Percentiles rank a stretch among this genome's conserved stretches.
Conservation (phyloP, 1,139 yeast species). For the Saccharomyces hybrid region DNA sequence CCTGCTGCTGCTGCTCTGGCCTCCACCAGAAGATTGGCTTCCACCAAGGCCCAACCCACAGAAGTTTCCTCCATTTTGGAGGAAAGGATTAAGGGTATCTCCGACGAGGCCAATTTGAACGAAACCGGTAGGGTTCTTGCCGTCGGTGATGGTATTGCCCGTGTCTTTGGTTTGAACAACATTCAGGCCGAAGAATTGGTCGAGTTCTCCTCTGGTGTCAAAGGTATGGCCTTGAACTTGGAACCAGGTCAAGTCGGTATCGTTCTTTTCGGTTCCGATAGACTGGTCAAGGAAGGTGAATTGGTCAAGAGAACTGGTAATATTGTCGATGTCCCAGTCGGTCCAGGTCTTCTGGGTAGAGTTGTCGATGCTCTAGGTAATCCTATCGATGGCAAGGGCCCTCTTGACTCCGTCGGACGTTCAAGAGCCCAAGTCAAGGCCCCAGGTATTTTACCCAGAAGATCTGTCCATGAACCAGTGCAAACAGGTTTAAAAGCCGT, state of each 20-base stretch:
- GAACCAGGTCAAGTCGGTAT: constrained; percentile 99
- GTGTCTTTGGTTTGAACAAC: constrained; percentile 99
- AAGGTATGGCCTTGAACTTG: constrained; percentile 99
- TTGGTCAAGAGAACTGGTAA: constrained; percentile 99
- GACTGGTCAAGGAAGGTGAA: constrained; percentile 98
- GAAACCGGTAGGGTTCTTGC: constrained; percentile 99
- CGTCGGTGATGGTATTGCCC: constrained; percentile 99
- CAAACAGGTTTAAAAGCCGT: constrained; percentile 99
- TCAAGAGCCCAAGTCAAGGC: constrained; percentile 99
- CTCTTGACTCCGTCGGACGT: constrained; percentile 76
- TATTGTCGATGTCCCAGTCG: constrained; percentile 99
- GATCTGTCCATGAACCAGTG: constrained; percentile 97
- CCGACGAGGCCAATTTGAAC: constrained; percentile 94
- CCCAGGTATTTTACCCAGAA: constrained; percentile 99
- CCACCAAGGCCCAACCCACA: constrained; percentile 98
- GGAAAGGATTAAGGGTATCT: constrained; percentile 98
- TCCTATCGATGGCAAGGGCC: constrained; percentile 99
- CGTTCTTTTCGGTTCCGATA: constrained; percentile 98
- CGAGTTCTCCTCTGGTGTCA: constrained; percentile 98
- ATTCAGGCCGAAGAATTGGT: constrained; percentile 99
- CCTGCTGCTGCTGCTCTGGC: constrained; percentile 49
- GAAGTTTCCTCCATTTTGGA: constrained; percentile 98
- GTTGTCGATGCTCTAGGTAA: constrained; percentile 99
- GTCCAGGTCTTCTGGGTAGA: constrained; percentile 97
- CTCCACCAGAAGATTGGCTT: constrained; percentile 63